phyloP scores from a whole-genome alignment of 2,329 filamentous ascomycete genomes.

The Microcyclospora tardicrescens region DNA sequence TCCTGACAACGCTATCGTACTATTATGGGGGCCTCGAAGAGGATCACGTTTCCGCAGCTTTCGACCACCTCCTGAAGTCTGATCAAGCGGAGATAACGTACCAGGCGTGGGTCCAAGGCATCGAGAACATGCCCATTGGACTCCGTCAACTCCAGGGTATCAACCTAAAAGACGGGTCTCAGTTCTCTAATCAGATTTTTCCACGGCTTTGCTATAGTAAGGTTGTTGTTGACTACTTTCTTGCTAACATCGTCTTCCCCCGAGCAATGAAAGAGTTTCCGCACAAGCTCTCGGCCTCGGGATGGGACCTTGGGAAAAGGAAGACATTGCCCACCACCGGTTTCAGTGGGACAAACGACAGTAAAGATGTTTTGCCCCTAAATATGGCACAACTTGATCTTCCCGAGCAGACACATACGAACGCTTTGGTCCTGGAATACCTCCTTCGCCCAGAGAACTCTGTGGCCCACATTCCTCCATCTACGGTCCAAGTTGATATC shows the following conservation, averaged over 20 bases:
- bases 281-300: slow-evolving; percentile 50
- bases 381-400: slow-evolving; percentile 51
- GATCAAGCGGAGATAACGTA: slow-evolving; percentile 17
- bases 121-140: slow-evolving; percentile 3
- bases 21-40: slow-evolving; percentile 49
- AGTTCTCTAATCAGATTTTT: slow-evolving; percentile 11
- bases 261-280: slow-evolving; percentile 51
- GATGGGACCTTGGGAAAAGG: slow-evolving; percentile 41
- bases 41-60: slow-evolving; percentile 29
- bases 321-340: slow-evolving; percentile 40
- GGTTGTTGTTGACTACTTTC: slow-evolving; percentile 48
- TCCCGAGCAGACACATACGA: slow-evolving; percentile 45
- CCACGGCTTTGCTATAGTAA: slow-evolving; percentile 41
- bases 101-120: not conserved
- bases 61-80: slow-evolving; percentile 12
- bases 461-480: not conserved
- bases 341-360: slow-evolving; percentile 62
- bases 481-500: not conserved
- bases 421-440: slow-evolving; percentile 50
- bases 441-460: slow-evolving; percentile 43
- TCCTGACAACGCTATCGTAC: slow-evolving; percentile 52
- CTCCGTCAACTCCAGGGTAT: slow-evolving; percentile 14
- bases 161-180: slow-evolving; percentile 14
- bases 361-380: slow-evolving; percentile 45
- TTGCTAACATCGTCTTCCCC: slow-evolving; percentile 55